Percentiles rank a stretch among this genome's conserved stretches.
phyloP scores from a whole-genome alignment of 164 flowering plant species.

The Berberis thunbergii region DNA sequence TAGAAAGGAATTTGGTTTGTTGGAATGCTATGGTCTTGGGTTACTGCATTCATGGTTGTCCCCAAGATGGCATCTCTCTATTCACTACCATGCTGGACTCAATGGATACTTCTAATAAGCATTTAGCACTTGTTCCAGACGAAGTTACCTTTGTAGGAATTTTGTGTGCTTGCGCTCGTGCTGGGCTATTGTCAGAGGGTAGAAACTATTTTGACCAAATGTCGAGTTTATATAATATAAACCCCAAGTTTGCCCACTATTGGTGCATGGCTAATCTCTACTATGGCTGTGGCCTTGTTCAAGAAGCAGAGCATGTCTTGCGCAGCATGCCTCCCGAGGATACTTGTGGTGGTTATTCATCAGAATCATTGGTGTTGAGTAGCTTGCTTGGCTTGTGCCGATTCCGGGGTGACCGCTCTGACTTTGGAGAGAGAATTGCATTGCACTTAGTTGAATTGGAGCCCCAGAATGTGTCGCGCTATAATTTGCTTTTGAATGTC shows the following conservation, averaged over 20 bases:
- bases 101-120: background rate
- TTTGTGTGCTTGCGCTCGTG: constrained; percentile 66
- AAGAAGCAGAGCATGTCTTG: constrained; percentile 42
- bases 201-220: constrained; percentile 38
- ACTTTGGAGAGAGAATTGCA: constrained; percentile 49
- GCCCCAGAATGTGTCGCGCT: constrained; percentile 35
- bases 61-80: constrained; percentile 46
- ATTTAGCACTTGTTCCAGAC: constrained; percentile 35
- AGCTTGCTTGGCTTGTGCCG: constrained; percentile 45
- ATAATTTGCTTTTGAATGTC: constrained; percentile 40
- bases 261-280: constrained; percentile 85
- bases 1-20: constrained; percentile 37
- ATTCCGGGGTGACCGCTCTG: constrained; percentile 30
- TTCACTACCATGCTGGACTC: constrained; percentile 33
- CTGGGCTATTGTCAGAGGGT: constrained; percentile 39
- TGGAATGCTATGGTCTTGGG: constrained; percentile 86
- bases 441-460: constrained; percentile 42
- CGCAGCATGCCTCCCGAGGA: constrained; percentile 29
- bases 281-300: constrained; percentile 33
- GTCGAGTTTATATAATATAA: constrained; percentile 31
- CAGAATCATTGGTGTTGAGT: constrained; percentile 41
- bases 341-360: constrained; percentile 11
- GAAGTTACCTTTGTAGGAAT: constrained; percentile 54
- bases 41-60: constrained; percentile 55
- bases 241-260: constrained; percentile 65